These are phyloP conservation scores for Aspergillus taichungensis DNA, from an alignment of 495 filamentous ascomycete genomes.

Conservation along the genomic window DNA sequence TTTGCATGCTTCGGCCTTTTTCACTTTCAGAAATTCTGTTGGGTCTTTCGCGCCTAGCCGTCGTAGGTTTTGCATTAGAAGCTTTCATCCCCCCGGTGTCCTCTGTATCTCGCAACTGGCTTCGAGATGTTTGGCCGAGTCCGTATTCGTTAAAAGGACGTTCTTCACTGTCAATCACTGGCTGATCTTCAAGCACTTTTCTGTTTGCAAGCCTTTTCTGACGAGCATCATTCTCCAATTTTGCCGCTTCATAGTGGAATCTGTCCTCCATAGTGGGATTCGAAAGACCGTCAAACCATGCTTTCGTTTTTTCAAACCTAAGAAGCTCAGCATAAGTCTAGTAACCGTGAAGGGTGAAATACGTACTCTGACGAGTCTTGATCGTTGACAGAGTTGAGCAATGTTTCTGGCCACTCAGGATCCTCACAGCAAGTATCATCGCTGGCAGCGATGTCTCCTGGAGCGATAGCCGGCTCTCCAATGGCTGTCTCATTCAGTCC, in stretches of 20 bases:
- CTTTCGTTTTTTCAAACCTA: slow-evolving; percentile 5
- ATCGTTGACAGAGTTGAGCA: neutral
- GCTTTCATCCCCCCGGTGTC: neutral
- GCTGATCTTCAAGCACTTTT: neutral
- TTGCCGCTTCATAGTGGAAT: slow-evolving; percentile 3
- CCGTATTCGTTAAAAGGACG: neutral
- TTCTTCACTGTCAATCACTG: neutral
- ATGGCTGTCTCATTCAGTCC: too few species aligned
- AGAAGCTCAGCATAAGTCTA: neutral
- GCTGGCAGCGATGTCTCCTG: neutral
- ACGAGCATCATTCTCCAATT: neutral
- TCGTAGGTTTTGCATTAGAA: neutral
- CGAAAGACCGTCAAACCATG: neutral
- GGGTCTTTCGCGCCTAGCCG: neutral
- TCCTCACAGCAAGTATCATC: neutral
- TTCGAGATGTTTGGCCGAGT: neutral
- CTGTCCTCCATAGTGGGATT: slow-evolving; percentile 1
- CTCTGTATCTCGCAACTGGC: neutral
- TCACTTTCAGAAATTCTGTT: slow-evolving; percentile 9
- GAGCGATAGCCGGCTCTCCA: neutral
- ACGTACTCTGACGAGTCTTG: neutral
- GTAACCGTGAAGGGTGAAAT: too few species aligned
- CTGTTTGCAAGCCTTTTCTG: neutral
- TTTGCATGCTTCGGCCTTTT: slow-evolving; percentile 6
- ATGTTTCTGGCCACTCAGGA: neutral